Conservation (phyloP, 495 filamentous ascomycete genomes). For the Echria macrotheca region DNA sequence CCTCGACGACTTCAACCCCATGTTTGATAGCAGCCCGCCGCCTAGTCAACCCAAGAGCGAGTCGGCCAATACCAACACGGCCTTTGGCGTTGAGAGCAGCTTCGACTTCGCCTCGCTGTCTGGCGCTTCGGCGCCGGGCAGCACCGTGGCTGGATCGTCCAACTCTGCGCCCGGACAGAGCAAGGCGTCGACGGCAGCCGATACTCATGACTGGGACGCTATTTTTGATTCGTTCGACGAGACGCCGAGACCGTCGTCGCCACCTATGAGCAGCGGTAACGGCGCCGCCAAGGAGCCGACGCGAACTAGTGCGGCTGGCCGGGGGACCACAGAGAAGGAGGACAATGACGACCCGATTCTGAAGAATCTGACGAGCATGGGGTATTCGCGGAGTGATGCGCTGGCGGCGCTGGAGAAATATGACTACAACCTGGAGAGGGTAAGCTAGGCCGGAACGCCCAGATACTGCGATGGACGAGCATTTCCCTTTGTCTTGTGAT, state of each 20-base stretch:
- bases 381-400: conserved; percentile 74
- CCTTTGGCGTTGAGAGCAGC: conserved; percentile 44
- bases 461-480: too few species aligned
- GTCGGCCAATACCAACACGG: conserved; percentile 29
- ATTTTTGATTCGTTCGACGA: conserved; percentile 79
- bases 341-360: conserved; percentile 88
- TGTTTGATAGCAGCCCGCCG: conserved; percentile 55
- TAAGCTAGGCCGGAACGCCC: conserved; percentile 39
- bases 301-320: conserved; percentile 39
- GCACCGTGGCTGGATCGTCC: conserved; percentile 48
- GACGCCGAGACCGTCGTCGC: conserved; percentile 25
- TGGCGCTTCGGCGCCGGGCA: conserved; percentile 40
- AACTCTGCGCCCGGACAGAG: conserved; percentile 27
- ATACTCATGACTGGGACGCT: conserved; percentile 86
- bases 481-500: background rate
- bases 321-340: conserved; percentile 67
- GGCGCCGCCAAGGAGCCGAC: conserved; percentile 26
- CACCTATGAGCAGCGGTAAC: conserved; percentile 17
- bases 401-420: conserved; percentile 84
- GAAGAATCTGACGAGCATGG: conserved; percentile 86
- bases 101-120: conserved; percentile 43
- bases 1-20: conserved; percentile 61
- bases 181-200: conserved; percentile 27
- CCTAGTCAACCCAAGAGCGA: conserved; percentile 49
- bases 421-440: conserved; percentile 93